A percentile compares a stretch with the other conserved stretches of the same genome.
phyloP scores from a whole-genome alignment of 2,329 filamentous ascomycete genomes.

The Fonsecaea multimorphosa region DNA sequence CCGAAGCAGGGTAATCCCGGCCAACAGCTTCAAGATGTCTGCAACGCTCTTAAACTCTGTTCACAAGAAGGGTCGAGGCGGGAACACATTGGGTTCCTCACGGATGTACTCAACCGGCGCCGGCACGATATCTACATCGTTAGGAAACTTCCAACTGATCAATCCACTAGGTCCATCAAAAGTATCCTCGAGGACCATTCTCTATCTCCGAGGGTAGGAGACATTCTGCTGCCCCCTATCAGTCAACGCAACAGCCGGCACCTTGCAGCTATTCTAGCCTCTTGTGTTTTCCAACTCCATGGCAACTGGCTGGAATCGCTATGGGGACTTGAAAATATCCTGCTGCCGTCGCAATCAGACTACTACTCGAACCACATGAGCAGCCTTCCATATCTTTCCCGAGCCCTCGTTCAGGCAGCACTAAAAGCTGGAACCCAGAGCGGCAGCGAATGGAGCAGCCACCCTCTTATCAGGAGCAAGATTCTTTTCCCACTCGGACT shows the following conservation, averaged over 20 bases:
- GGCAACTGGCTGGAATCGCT: slow-evolving; percentile 16
- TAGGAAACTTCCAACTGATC: background rate
- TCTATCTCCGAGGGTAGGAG: background rate
- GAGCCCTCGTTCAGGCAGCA: background rate
- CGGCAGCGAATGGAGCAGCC: background rate
- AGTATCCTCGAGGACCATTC: background rate
- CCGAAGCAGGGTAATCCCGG: background rate
- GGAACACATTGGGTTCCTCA: background rate
- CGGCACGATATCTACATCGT: slow-evolving; percentile 1
- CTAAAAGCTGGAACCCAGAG: background rate
- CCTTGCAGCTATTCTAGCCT: slow-evolving; percentile 20
- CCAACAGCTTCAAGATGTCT: background rate
- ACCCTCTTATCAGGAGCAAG: slow-evolving; percentile 25
- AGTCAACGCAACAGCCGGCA: slow-evolving; percentile 9
- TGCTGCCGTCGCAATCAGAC: background rate
- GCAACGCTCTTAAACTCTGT: background rate
- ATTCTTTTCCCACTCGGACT: slow-evolving; percentile 34
- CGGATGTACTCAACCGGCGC: background rate
- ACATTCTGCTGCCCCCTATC: background rate
- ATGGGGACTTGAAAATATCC: slow-evolving; percentile 18
- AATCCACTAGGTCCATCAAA: background rate
- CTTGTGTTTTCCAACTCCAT: slow-evolving; percentile 22
- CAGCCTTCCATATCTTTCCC: background rate
- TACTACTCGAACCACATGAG: background rate
- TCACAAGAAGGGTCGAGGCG: background rate